phyloP scores from a whole-genome alignment of 352 stramenopile genomes.

The Halophytophthora polymorphica region DNA sequence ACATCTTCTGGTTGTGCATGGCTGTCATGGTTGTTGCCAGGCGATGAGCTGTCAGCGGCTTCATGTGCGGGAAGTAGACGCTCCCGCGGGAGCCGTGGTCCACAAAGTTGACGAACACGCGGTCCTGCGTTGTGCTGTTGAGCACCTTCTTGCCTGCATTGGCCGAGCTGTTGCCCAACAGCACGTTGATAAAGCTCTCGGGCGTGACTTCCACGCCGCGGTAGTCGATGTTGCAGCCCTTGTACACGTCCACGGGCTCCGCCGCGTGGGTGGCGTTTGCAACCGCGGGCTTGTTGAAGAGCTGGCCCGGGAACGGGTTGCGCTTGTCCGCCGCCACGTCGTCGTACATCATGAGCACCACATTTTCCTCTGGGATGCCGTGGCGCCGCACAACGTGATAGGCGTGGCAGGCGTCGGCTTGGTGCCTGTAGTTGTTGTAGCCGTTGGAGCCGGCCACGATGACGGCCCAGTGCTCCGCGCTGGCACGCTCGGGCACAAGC shows the following conservation, averaged over 20 bases:
- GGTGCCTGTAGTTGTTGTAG: conserved; percentile 92
- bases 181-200: conserved; percentile 85
- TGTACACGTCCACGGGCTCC: conserved; percentile 82
- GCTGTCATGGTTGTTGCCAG: conserved; percentile 64
- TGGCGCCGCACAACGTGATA: conserved; percentile 89
- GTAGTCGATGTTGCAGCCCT: conserved; percentile 79
- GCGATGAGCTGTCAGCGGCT: conserved; percentile 66
- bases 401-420: conserved; percentile 87
- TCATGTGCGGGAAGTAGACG: conserved; percentile 75
- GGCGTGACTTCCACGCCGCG: conserved; percentile 76
- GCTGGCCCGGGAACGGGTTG: conserved; percentile 86
- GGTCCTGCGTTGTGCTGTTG: conserved; percentile 74
- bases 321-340: conserved; percentile 75
- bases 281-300: conserved; percentile 83
- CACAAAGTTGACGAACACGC: conserved; percentile 92
- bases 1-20: conserved; percentile 86
- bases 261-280: conserved; percentile 26
- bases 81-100: conserved; percentile 88
- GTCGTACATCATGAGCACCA: conserved; percentile 93
- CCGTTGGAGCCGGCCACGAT: conserved; percentile 87
- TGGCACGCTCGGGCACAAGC: conserved; percentile 1
- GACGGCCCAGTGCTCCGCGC: conserved; percentile 85
- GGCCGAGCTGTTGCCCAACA: conserved; percentile 68
- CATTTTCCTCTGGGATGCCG: conserved; percentile 84
- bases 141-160: conserved; percentile 79